Evolutionary conservation across 345 rosid genomes (phyloP).

Genomic region (Brassica juncea): DNA sequence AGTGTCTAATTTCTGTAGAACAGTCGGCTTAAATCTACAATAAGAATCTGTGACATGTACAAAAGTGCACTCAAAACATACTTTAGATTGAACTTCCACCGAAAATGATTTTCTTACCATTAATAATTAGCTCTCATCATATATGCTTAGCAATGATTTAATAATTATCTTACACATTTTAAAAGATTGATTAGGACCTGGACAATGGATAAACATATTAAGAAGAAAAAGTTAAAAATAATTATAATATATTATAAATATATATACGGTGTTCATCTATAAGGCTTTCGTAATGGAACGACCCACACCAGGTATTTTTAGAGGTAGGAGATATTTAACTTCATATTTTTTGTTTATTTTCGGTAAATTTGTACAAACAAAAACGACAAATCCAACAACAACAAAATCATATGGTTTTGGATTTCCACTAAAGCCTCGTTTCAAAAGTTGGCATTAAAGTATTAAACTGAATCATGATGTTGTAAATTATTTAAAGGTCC

Average conservation of each 20-base stretch:
- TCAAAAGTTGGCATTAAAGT: background rate
- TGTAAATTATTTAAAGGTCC: background rate
- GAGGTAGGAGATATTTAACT: background rate
- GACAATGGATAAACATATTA: background rate
- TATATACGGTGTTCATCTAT: background rate
- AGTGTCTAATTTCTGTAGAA: slow-evolving; percentile 19
- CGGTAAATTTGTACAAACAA: background rate
- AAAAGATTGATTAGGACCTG: slow-evolving; percentile 7
- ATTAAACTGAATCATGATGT: background rate
- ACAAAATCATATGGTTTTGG: background rate
- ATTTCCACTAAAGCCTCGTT: background rate
- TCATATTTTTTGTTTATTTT: background rate
- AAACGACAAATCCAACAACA: background rate
- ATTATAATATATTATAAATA: background rate
- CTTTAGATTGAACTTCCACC: background rate
- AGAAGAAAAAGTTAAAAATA: background rate
- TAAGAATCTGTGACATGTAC: slow-evolving; percentile 26
- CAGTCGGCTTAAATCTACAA: slow-evolving; percentile 14
- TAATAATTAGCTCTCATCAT: background rate
- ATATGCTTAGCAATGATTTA: background rate
- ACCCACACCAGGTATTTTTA: background rate
- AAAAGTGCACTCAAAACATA: slow-evolving; percentile 28
- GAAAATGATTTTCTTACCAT: background rate
- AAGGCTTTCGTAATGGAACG: background rate
- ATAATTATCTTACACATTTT: slow-evolving; percentile 10